Percentiles rank a stretch among this genome's conserved stretches.
These are phyloP conservation scores for Coprinellus micaceus DNA, from an alignment of 768 basidiomycete species.

Conservation along the genomic window DNA sequence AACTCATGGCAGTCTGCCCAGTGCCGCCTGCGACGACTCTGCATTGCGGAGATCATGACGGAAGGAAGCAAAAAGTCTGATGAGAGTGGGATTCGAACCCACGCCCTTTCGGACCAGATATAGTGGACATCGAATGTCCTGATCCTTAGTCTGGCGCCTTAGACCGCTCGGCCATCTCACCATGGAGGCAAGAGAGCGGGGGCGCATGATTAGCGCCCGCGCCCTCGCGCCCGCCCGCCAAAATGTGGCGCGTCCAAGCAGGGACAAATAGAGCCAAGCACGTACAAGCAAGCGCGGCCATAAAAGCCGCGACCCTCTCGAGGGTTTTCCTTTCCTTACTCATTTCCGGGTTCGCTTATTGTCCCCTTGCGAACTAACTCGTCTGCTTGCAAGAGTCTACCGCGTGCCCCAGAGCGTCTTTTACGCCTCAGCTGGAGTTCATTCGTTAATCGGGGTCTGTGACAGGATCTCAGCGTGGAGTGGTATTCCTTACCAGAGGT, in stretches of 20 bases:
- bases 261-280: not conserved
- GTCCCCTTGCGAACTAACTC: conserved; percentile 10
- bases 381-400: conserved; percentile 13
- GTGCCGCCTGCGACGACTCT: too few species aligned
- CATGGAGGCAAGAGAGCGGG: too few species aligned
- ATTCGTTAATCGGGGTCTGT: conserved; percentile 4
- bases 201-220: too few species aligned
- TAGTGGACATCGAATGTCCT: conserved; percentile 24
- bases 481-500: conserved; percentile 13
- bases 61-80: conserved; percentile 9
- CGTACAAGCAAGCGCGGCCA: not conserved
- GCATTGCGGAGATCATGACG: too few species aligned
- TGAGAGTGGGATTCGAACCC: conserved; percentile 60
- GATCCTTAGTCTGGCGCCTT: conserved; percentile 82
- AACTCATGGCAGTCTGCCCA: too few species aligned
- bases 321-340: not conserved
- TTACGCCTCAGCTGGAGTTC: conserved; percentile 11
- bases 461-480: conserved; percentile 6
- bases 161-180: conserved; percentile 85
- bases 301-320: not conserved
- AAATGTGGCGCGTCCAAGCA: not conserved
- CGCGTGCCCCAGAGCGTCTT: conserved; percentile 6
- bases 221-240: too few species aligned
- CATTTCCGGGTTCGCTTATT: conserved; percentile 11
- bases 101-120: conserved; percentile 34